phyloP scores from a whole-genome alignment of 1,284 basidiomycete genomes.

The Hemileia vastatrix region DNA sequence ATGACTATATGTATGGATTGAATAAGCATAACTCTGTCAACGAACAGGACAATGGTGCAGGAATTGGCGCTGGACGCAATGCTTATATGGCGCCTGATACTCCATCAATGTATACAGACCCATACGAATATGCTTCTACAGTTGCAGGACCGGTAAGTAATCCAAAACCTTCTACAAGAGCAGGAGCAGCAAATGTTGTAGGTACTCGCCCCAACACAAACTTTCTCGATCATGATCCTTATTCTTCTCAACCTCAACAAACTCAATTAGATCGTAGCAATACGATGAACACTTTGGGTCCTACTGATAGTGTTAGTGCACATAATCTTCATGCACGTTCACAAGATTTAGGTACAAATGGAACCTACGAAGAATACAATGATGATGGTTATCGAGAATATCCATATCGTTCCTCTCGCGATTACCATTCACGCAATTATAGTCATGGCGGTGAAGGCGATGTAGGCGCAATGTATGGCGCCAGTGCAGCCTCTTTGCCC shows the following conservation, averaged over 20 bases:
- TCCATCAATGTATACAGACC: slow-evolving; percentile 35
- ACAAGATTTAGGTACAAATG: not conserved
- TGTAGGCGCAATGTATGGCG: not conserved
- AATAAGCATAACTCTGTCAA: no score
- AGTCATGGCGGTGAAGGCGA: not conserved
- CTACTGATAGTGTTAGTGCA: slow-evolving; percentile 32
- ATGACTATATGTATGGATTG: no score
- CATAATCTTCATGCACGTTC: slow-evolving; percentile 26
- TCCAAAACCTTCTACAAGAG: slow-evolving; percentile 18
- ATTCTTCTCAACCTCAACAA: slow-evolving; percentile 19
- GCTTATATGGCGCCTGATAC: slow-evolving; percentile 11
- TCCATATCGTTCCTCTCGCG: not conserved
- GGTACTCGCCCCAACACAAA: slow-evolving; percentile 8
- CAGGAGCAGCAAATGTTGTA: slow-evolving; percentile 7
- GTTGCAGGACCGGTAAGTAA: slow-evolving; percentile 24
- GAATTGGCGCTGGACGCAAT: no score
- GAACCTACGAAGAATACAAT: not conserved
- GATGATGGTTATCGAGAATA: not conserved
- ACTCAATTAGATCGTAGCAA: slow-evolving; percentile 25
- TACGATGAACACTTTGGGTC: slow-evolving; percentile 30
- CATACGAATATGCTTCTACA: slow-evolving; percentile 26
- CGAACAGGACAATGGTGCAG: no score
- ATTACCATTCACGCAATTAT: not conserved
- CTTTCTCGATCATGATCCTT: slow-evolving; percentile 27
- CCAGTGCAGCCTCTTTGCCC: slow-evolving; percentile 25